Evolutionary conservation across 768 basidiomycete genomes (phyloP).

Genomic region (Lactarius pseudohatsudake): DNA sequence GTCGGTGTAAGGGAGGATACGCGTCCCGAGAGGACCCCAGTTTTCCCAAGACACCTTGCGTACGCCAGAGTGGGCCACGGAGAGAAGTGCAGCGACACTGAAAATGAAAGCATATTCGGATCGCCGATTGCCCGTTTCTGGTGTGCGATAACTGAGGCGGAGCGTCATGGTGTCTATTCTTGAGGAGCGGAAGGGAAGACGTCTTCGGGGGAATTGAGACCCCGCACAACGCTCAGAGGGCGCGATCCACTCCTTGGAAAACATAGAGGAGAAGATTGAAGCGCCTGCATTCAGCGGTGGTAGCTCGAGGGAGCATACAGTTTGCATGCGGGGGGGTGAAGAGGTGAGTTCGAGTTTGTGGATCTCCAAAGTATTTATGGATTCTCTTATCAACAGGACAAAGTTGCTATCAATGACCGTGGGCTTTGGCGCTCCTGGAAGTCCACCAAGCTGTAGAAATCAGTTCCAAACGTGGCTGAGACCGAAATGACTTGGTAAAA

Average conservation of each 20-base stretch:
- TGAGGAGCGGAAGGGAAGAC: conserved; percentile 8
- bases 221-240: background rate
- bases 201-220: background rate
- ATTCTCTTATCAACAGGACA: background rate
- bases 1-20: background rate
- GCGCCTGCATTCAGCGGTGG: background rate
- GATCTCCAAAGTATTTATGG: conserved; percentile 5
- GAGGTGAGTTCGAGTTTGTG: conserved; percentile 5
- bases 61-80: background rate
- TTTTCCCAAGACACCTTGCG: conserved; percentile 3
- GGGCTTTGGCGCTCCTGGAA: background rate
- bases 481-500: background rate
- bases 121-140: too few species aligned
- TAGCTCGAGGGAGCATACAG: conserved; percentile 8
- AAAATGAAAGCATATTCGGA: background rate
- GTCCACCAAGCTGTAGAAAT: background rate
- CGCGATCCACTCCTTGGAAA: conserved; percentile 7
- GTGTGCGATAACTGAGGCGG: conserved; percentile 1
- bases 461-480: background rate
- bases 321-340: background rate
- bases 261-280: background rate
- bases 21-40: conserved; percentile 8
- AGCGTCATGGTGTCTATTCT: conserved; percentile 7
- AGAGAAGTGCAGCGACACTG: background rate
- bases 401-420: background rate